Evolutionary conservation across 257 asterid species (phyloP).

Genomic region (Pogostemon cablin): DNA sequence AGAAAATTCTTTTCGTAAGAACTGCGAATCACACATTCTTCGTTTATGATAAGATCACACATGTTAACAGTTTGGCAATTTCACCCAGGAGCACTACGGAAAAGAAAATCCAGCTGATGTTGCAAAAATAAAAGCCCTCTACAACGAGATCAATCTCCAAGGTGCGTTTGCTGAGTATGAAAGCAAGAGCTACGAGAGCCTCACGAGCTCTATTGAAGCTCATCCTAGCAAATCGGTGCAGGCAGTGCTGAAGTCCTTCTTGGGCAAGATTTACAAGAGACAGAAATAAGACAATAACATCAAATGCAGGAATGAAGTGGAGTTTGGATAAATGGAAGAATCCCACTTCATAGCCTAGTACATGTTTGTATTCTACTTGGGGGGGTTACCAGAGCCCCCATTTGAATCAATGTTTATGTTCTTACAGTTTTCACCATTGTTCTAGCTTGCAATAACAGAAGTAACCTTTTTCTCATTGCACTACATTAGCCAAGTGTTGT

Average conservation of each 20-base stretch:
- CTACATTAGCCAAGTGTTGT: slow-evolving; percentile 5
- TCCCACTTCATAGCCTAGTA: slow-evolving; percentile 28
- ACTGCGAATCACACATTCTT: slow-evolving; percentile 26
- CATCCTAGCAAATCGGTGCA: slow-evolving; percentile 89
- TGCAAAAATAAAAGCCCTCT: slow-evolving; percentile 67
- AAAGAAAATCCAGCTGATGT: slow-evolving; percentile 65
- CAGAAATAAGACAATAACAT: slow-evolving; percentile 52
- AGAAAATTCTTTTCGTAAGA: slow-evolving; percentile 70
- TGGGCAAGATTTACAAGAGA: slow-evolving; percentile 95
- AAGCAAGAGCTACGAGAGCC: slow-evolving; percentile 62
- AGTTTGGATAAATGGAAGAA: slow-evolving; percentile 13
- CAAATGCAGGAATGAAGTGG: slow-evolving; percentile 24
- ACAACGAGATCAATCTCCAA: slow-evolving; percentile 74
- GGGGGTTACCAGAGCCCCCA: slow-evolving; percentile 16
- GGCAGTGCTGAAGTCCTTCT: slow-evolving; percentile 79
- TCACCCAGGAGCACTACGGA: slow-evolving; percentile 83
- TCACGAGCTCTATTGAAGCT: slow-evolving; percentile 73
- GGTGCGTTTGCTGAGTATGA: slow-evolving; percentile 70
- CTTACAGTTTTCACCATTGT: slow-evolving; percentile 24
- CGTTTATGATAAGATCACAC: background rate
- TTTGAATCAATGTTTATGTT: slow-evolving; percentile 34
- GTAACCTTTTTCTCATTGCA: slow-evolving; percentile 22
- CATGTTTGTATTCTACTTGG: slow-evolving; percentile 28
- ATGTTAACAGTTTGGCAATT: slow-evolving; percentile 22
- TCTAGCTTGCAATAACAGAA: slow-evolving; percentile 8